These are phyloP conservation scores for Blastobotrys elegans DNA, from an alignment of 1,139 yeast genomes.

Conservation along the genomic window DNA sequence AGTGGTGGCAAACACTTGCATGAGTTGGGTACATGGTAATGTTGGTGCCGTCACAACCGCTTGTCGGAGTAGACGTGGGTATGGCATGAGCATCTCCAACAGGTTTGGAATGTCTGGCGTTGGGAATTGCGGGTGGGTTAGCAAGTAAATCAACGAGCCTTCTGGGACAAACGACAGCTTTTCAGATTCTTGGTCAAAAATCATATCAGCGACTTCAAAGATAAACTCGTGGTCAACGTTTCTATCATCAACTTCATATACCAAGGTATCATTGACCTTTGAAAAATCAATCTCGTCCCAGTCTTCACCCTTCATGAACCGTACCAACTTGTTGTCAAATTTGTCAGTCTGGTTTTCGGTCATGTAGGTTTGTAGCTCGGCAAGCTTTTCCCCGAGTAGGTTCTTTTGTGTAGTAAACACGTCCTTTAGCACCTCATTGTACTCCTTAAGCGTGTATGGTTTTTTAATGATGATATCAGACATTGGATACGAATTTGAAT, in stretches of 20 bases:
- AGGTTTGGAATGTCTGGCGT: conserved; percentile 45
- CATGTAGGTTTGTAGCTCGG: conserved; percentile 28
- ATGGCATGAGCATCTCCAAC: conserved; percentile 44
- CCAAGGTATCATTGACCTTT: conserved; percentile 26
- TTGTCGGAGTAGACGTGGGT: conserved; percentile 67
- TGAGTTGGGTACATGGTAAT: conserved; percentile 57
- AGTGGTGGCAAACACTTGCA: conserved; percentile 45
- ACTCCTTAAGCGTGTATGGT: conserved; percentile 20
- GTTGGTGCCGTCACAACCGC: conserved; percentile 77
- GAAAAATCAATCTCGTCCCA: conserved; percentile 24
- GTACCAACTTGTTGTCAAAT: conserved; percentile 28
- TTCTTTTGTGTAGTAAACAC: conserved; percentile 18
- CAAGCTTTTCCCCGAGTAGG: conserved; percentile 22
- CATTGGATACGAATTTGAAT: conserved; percentile 13
- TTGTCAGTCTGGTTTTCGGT: conserved; percentile 19
- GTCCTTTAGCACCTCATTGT: conserved; percentile 23
- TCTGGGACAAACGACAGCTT: conserved; percentile 44
- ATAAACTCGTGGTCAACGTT: conserved; percentile 61
- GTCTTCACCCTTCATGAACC: conserved; percentile 27
- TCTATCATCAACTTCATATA: conserved; percentile 60
- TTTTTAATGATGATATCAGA: conserved; percentile 26
- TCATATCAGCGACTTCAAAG: conserved; percentile 42
- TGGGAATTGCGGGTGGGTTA: conserved; percentile 87
- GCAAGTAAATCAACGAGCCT: conserved; percentile 59
- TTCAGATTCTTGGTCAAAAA: conserved; percentile 32